These are phyloP conservation scores for Neurospora tetrasperma DNA, from an alignment of 495 filamentous ascomycete species.

Conservation along the genomic window DNA sequence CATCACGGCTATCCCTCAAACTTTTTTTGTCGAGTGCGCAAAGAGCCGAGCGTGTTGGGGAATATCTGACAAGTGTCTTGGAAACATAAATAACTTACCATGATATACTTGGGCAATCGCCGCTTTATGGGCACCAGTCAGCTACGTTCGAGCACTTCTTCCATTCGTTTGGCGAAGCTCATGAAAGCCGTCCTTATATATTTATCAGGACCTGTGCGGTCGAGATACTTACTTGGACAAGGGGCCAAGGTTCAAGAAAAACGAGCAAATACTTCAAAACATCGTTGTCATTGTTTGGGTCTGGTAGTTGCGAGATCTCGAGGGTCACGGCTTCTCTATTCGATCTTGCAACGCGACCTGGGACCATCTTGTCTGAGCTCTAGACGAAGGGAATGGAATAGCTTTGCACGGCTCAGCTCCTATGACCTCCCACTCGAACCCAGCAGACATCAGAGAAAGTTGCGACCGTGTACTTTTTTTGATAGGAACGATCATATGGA, in stretches of 20 bases:
- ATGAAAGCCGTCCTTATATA: background rate
- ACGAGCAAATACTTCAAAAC: background rate
- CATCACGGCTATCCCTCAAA: background rate
- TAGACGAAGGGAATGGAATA: background rate
- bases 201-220: background rate
- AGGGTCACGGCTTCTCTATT: background rate
- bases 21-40: background rate
- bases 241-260: background rate
- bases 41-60: background rate
- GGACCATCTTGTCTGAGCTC: background rate
- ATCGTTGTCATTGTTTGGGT: background rate
- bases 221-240: background rate
- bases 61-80: background rate
- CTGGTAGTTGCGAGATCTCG: background rate
- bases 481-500: background rate
- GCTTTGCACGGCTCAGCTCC: background rate
- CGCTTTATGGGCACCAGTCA: too few species aligned
- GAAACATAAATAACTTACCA: background rate
- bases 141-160: background rate
- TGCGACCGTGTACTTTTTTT: background rate
- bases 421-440: background rate
- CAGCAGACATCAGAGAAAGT: background rate
- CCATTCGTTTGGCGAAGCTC: background rate
- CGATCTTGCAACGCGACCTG: background rate
- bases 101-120: too few species aligned